These are phyloP conservation scores for Crithidia acanthocephali DNA, from an alignment of 208 protist genomes.

Conservation along the genomic window DNA sequence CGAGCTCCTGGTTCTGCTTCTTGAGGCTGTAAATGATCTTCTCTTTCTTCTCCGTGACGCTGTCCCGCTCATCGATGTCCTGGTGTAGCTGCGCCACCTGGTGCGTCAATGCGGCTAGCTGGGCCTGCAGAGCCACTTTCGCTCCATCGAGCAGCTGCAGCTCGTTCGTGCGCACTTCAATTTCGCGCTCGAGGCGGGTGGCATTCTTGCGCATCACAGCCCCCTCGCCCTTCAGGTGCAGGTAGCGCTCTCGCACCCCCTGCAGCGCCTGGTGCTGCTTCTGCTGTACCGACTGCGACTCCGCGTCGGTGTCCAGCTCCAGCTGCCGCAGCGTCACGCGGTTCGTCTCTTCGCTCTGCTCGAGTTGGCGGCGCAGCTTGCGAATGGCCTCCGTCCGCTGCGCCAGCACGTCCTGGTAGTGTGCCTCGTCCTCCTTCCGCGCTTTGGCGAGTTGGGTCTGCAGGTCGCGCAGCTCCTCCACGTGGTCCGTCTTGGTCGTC, in stretches of 20 bases:
- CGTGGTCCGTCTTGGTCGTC: slow-evolving; percentile 45
- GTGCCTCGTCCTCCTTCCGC: slow-evolving; percentile 65
- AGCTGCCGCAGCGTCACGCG: slow-evolving; percentile 89
- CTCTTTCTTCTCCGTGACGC: slow-evolving; percentile 96
- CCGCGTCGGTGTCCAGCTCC: slow-evolving; percentile 95
- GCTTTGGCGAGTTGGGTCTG: slow-evolving; percentile 40
- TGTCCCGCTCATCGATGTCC: slow-evolving; percentile 95
- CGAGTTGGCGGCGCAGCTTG: slow-evolving; percentile 69
- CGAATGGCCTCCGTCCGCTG: slow-evolving; percentile 65
- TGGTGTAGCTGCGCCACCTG: slow-evolving; percentile 87
- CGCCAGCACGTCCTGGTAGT: slow-evolving; percentile 79
- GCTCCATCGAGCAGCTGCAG: slow-evolving; percentile 75
- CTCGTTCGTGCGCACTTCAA: slow-evolving; percentile 82
- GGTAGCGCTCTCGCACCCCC: slow-evolving; percentile 77
- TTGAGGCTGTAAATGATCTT: slow-evolving; percentile 97
- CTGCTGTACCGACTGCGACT: slow-evolving; percentile 88
- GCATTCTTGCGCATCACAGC: slow-evolving; percentile 95
- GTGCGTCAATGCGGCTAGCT: slow-evolving; percentile 88
- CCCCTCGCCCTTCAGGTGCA: slow-evolving; percentile 95
- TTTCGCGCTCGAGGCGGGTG: slow-evolving; percentile 89
- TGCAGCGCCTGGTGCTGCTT: slow-evolving; percentile 80
- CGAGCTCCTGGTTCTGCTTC: slow-evolving; percentile 98
- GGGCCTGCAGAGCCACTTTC: slow-evolving; percentile 71
- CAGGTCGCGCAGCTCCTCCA: slow-evolving; percentile 43
- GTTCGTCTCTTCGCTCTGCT: slow-evolving; percentile 78